phyloP scores from a whole-genome alignment of 1,284 basidiomycete species.

The Moesziomyces antarcticus region DNA sequence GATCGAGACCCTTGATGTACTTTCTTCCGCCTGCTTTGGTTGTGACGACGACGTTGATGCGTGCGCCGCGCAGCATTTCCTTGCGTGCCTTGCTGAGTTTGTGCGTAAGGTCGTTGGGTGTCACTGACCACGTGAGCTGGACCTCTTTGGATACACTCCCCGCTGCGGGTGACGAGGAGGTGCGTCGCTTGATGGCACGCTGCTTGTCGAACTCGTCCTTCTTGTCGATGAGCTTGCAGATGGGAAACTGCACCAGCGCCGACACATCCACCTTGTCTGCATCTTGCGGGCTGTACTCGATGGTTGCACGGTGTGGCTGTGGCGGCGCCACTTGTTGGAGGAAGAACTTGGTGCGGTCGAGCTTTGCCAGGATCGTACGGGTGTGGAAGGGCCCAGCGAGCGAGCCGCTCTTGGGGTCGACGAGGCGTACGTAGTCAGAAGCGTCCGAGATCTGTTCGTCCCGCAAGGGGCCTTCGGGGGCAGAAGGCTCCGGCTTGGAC shows the following conservation, averaged over 20 bases:
- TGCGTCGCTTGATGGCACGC: constrained; percentile 34
- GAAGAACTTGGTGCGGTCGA: constrained; percentile 53
- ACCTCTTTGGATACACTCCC: constrained; percentile 44
- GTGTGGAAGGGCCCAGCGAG: constrained; percentile 51
- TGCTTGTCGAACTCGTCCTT: constrained; percentile 65
- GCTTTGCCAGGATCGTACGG: constrained; percentile 44
- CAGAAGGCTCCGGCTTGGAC: background rate
- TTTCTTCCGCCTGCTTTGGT: constrained; percentile 23
- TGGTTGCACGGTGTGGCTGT: constrained; percentile 11
- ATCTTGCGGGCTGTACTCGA: constrained; percentile 12
- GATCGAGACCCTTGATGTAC: constrained; percentile 35
- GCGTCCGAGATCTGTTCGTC: constrained; percentile 41
- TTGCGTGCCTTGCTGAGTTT: constrained; percentile 48
- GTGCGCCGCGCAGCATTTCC: constrained; percentile 43
- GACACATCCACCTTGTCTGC: constrained; percentile 5
- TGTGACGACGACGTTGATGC: constrained; percentile 42
- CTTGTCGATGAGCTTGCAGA: constrained; percentile 69
- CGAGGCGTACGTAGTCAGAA: constrained; percentile 43
- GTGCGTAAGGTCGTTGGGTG: constrained; percentile 54
- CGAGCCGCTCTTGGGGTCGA: constrained; percentile 55
- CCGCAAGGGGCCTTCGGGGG: constrained; percentile 15
- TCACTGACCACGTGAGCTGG: constrained; percentile 56
- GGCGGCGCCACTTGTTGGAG: constrained; percentile 56
- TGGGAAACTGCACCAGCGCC: constrained; percentile 50
- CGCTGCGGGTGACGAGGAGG: background rate